Conservation (phyloP, 371 early-diverging fungal genomes). For the Mortierella sp. region DNA sequence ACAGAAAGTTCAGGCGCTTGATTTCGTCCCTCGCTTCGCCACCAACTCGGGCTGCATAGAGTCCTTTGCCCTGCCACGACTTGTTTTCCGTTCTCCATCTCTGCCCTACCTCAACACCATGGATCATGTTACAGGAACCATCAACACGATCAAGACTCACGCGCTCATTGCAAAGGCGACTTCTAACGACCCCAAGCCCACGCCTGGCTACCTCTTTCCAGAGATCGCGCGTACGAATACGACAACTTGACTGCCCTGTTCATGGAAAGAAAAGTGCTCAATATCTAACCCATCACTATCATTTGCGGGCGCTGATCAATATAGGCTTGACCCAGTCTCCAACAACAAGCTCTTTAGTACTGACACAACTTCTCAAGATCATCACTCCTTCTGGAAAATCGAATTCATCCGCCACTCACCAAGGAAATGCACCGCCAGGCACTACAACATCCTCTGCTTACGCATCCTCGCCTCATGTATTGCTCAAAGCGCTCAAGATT, state of each 20-base stretch:
- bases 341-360: constrained; percentile 24
- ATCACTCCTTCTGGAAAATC: constrained; percentile 26
- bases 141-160: constrained; percentile 38
- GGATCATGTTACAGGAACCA: constrained; percentile 38
- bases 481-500: constrained; percentile 50
- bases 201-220: constrained; percentile 52
- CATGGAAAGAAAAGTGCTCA: not conserved
- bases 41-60: no score
- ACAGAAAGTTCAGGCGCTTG: no score
- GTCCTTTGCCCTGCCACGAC: not conserved
- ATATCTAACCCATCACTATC: no score
- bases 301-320: no score
- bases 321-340: constrained; percentile 38
- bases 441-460: constrained; percentile 14
- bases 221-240: constrained; percentile 41
- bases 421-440: not conserved
- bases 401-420: constrained; percentile 10
- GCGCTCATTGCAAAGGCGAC: constrained; percentile 45
- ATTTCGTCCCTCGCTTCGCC: no score
- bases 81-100: not conserved
- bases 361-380: constrained; percentile 41
- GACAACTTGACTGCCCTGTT: not conserved
- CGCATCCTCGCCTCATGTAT: constrained; percentile 31
- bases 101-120: not conserved
- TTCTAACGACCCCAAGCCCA: constrained; percentile 46